These are phyloP conservation scores for Citrus sp. DNA, from an alignment of 345 rosid species.

Conservation along the genomic window DNA sequence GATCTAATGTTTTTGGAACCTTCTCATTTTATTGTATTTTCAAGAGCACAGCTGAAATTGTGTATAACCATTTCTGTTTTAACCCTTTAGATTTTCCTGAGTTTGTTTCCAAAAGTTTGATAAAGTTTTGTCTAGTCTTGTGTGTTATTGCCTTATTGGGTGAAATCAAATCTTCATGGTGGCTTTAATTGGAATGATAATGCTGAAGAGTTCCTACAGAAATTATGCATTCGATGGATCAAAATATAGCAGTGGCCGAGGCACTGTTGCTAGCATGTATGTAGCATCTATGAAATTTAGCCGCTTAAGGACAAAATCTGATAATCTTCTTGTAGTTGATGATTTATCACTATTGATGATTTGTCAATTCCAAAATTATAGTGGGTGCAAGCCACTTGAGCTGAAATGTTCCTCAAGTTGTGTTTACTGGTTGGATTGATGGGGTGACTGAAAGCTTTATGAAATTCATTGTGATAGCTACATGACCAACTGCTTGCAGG, in stretches of 20 bases:
- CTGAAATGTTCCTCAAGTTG: background rate
- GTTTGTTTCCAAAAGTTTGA: background rate
- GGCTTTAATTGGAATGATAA: background rate
- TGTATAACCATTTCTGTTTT: background rate
- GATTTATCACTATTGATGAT: background rate
- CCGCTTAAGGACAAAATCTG: background rate
- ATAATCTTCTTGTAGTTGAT: background rate
- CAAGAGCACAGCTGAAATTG: background rate
- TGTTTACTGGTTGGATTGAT: background rate
- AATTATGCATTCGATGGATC: background rate
- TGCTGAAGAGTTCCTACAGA: background rate
- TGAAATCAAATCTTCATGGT: background rate
- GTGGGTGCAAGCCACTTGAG: background rate
- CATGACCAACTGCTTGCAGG: background rate
- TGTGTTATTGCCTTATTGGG: background rate
- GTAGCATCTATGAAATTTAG: background rate
- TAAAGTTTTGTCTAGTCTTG: background rate
- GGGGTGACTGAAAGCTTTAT: background rate
- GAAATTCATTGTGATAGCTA: background rate
- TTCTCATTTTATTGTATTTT: background rate
- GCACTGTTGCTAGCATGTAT: background rate
- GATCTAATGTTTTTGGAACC: background rate
- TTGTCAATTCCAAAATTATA: background rate
- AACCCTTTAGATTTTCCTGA: too few relatives aligned
- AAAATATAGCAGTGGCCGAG: too few relatives aligned